Base-by-base conservation (phyloP, 139 green algal genomes). In the Volvox africanus region DNA sequence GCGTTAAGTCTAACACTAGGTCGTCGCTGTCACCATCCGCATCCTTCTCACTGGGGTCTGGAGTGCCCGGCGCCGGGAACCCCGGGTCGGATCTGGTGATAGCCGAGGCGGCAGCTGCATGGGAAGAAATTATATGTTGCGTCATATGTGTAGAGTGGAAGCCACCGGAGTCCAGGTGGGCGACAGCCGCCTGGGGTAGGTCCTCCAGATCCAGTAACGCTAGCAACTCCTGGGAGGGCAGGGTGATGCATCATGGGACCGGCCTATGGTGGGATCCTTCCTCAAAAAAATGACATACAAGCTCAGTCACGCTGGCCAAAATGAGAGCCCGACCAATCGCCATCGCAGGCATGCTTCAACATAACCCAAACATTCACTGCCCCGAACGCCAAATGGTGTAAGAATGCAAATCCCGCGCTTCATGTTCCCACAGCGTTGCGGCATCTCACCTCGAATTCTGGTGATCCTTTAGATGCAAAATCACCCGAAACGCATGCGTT, bases 181-280 rank as follows among this genome's bases (percentile, higher is more conserved):
- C 17, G 12, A 90, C 30, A 32, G 71, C 30, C 16, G 73, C 14
- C 13, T 35, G 2, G 0, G 88, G 80, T 14, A 92, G 86, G 21
- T 93, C 93, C 61, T 91, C 36, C 12, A 95, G 50, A 26, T 89
- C 86, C 35, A 97, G 91, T 73, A 97, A 85, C 17, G 91, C 79
- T 61, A 96, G 55, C 6, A 95, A 93, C 86, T 97, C 95, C 82
- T 94, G 9, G 44, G 9, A 55, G 44, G 5, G 44, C 5, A 55
- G 9, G 44, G 44, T 55, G 44, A 9, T 9, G n/a, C 44, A 55
- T 55, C 44, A 9, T 9, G 44, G 5, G 5, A 55, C 44, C 44
- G 44, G 44, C 44, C 44, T 14, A 55, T 9, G 44, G 44, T 55
- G 44, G 44, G 5, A 55, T 55, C 44, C 44, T 14, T 55, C 44